A percentile compares a stretch with the other conserved stretches of the same genome.
Conservation (phyloP, 1,139 yeast genomes). For the Sugiyamaella japonica region DNA sequence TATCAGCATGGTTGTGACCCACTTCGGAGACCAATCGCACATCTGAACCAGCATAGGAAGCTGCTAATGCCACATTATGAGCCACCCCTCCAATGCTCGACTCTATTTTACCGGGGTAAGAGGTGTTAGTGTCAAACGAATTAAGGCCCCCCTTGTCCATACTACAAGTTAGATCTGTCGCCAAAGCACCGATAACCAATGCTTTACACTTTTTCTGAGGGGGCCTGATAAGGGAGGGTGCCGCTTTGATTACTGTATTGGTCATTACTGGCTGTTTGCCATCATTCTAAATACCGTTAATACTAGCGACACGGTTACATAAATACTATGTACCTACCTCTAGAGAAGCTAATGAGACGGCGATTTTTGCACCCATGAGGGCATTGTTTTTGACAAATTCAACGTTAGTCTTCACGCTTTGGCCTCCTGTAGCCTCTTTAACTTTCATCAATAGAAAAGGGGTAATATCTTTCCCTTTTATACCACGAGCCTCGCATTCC, state of each 20-base stretch:
- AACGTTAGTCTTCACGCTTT: conserved; percentile 67
- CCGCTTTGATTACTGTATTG: background rate
- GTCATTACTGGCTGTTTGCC: background rate
- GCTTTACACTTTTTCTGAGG: conserved; percentile 20
- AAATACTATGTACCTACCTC: conserved; percentile 36
- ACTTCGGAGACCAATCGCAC: conserved; percentile 52
- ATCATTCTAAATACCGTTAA: background rate
- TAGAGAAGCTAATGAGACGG: conserved; percentile 50
- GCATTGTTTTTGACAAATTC: conserved; percentile 81
- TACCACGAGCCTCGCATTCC: conserved; percentile 55
- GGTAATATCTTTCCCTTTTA: conserved; percentile 72
- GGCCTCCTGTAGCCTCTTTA: conserved; percentile 66
- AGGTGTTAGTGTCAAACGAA: conserved; percentile 46
- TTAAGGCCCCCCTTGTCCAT: conserved; percentile 20
- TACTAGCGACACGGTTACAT: background rate
- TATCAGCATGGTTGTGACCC: conserved; percentile 54
- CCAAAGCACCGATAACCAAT: conserved; percentile 71
- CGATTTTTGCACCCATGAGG: conserved; percentile 63
- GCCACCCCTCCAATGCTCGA: conserved; percentile 84
- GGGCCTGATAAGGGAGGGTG: background rate
- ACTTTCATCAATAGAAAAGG: conserved; percentile 72
- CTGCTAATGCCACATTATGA: conserved; percentile 67
- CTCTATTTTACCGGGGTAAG: conserved; percentile 65
- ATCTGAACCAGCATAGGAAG: conserved; percentile 34
- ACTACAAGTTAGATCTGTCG: conserved; percentile 63